These are phyloP conservation scores for Cercospora sesami DNA, from an alignment of 2,329 filamentous ascomycete genomes.

Conservation along the genomic window DNA sequence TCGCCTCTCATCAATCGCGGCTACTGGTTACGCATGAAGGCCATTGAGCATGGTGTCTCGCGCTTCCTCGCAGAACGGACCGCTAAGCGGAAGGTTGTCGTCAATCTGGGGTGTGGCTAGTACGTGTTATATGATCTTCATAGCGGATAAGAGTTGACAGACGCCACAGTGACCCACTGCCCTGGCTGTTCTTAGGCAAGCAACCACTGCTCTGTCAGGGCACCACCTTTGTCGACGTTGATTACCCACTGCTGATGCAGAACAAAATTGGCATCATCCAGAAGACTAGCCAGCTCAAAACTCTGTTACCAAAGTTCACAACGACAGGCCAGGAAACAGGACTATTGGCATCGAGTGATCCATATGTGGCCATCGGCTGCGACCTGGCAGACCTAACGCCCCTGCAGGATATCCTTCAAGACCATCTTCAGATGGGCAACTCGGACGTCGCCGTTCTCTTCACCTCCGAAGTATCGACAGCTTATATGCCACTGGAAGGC, in stretches of 20 bases:
- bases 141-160: conserved; percentile 13
- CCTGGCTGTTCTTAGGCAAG: conserved; percentile 75
- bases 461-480: conserved; percentile 85
- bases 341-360: conserved; percentile 63
- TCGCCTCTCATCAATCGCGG: conserved; percentile 89
- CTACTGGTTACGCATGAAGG: conserved; percentile 82
- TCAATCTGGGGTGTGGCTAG: conserved; percentile 91
- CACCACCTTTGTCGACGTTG: conserved; percentile 76
- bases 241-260: conserved; percentile 76
- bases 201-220: conserved; percentile 60
- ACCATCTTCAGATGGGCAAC: conserved; percentile 58
- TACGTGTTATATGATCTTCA: conserved; percentile 45
- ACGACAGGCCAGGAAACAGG: conserved; percentile 42
- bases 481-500: conserved; percentile 76
- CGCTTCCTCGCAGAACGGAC: conserved; percentile 65
- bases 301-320: conserved; percentile 45
- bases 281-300: conserved; percentile 60
- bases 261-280: conserved; percentile 71
- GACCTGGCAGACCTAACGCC: conserved; percentile 69
- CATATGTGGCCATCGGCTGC: conserved; percentile 78
- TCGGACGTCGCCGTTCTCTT: conserved; percentile 66
- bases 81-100: conserved; percentile 66
- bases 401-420: conserved; percentile 61
- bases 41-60: conserved; percentile 72
- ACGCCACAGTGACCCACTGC: conserved; percentile 71